Percentiles rank a stretch among this genome's conserved stretches.
Evolutionary conservation across 169 alveolate species (phyloP).

Genomic region (Eimeria necatrix): DNA sequence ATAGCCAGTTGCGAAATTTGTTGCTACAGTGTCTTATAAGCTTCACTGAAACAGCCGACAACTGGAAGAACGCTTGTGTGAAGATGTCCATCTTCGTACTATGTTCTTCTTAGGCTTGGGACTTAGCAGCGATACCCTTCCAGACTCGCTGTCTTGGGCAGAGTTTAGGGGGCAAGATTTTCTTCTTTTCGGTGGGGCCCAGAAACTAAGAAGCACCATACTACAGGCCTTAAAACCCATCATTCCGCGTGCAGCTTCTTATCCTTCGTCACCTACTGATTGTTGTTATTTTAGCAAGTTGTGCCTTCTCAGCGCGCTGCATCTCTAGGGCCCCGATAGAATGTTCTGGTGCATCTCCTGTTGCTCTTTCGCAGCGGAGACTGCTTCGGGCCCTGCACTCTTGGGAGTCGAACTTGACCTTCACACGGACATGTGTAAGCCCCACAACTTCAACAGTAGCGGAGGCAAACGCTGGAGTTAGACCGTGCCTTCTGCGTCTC

Average conservation of each 20-base stretch:
- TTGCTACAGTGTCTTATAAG: too few species aligned
- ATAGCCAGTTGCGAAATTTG: too few species aligned
- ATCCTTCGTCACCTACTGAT: too few species aligned
- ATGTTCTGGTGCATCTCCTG: too few species aligned
- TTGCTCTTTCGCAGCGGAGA: not conserved
- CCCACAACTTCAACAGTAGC: not conserved
- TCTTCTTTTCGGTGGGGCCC: conserved; percentile 38
- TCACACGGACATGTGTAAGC: conserved; percentile 56
- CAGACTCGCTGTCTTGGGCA: conserved; percentile 66
- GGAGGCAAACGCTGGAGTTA: not conserved
- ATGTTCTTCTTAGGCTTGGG: not conserved
- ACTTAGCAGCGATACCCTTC: conserved; percentile 11
- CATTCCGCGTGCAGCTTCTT: too few species aligned
- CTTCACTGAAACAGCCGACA: too few species aligned
- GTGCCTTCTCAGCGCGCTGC: not conserved
- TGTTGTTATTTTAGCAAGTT: not conserved
- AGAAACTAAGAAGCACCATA: not conserved
- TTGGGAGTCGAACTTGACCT: conserved; percentile 62
- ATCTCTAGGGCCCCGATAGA: too few species aligned
- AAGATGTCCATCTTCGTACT: not conserved
- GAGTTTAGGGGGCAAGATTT: conserved; percentile 66
- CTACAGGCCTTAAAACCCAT: too few species aligned
- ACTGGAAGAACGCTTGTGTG: too few species aligned
- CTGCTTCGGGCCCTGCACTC: conserved; percentile 5
- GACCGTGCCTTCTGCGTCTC: not conserved